Percentiles rank a stretch among this genome's conserved stretches.
These are phyloP conservation scores for Corniculantispora saksenae DNA, from an alignment of 2,329 filamentous ascomycete genomes.

Conservation along the genomic window DNA sequence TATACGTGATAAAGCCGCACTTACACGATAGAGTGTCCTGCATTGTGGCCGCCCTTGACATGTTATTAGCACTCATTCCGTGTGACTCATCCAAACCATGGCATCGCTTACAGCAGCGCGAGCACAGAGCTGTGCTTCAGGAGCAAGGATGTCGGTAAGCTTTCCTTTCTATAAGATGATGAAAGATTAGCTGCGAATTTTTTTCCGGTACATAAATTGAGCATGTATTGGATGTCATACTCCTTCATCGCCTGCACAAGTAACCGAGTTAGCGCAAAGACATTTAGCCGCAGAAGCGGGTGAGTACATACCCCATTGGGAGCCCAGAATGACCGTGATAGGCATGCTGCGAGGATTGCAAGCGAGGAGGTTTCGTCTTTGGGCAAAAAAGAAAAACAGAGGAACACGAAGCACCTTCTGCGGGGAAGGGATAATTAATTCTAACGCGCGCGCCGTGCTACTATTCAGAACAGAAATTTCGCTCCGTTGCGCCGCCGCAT, in stretches of 20 bases:
- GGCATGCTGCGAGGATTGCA: slow-evolving; percentile 24
- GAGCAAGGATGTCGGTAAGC: slow-evolving; percentile 36
- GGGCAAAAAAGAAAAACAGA: not conserved
- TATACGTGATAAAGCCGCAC: slow-evolving; percentile 22
- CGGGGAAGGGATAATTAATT: not conserved
- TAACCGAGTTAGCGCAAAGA: not conserved
- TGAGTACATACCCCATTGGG: slow-evolving; percentile 39
- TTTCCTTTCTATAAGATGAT: slow-evolving; percentile 36
- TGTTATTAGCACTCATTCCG: slow-evolving; percentile 24
- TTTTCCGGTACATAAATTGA: not conserved
- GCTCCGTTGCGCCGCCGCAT: not conserved
- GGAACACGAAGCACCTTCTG: not conserved
- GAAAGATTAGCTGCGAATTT: not conserved
- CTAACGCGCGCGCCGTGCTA: not conserved
- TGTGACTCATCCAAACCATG: slow-evolving; percentile 22
- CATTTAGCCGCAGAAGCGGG: not conserved
- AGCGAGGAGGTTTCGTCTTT: not conserved
- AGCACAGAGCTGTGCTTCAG: slow-evolving; percentile 33
- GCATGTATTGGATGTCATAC: not conserved
- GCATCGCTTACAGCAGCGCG: slow-evolving; percentile 34
- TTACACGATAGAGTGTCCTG: slow-evolving; percentile 24
- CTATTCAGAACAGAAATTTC: not conserved
- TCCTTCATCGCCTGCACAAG: slow-evolving; percentile 7
- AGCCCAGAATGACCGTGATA: slow-evolving; percentile 37
- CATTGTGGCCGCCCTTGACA: slow-evolving; percentile 24